A percentile compares a stretch with the other conserved stretches of the same genome.
Evolutionary conservation across 257 asterid species (phyloP).

Genomic region (Vinca minor): DNA sequence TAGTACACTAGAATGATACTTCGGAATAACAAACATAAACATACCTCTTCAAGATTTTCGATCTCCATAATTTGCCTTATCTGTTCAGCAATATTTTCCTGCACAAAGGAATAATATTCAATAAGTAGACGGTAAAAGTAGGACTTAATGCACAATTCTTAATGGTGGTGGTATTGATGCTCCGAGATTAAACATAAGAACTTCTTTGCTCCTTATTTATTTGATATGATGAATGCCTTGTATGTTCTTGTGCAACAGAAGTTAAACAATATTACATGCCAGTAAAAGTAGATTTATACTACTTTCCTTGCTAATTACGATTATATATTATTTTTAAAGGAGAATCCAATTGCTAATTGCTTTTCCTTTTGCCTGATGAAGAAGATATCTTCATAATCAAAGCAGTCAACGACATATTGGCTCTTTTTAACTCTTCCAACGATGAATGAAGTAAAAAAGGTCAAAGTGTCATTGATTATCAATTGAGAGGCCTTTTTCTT

Average conservation of each 20-base stretch:
- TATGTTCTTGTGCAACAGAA: background rate
- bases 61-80: slow-evolving; percentile 85
- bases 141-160: background rate
- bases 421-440: background rate
- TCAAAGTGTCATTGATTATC: background rate
- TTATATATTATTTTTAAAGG: no score
- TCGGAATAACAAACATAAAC: slow-evolving; percentile 11
- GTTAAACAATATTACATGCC: background rate
- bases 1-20: background rate
- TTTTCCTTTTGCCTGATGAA: background rate
- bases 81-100: slow-evolving; percentile 85
- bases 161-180: background rate
- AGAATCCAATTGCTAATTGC: background rate
- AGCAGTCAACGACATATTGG: background rate
- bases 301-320: background rate
- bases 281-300: background rate
- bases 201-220: background rate
- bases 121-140: background rate
- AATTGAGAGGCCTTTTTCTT: background rate
- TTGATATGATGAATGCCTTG: background rate
- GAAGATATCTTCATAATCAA: background rate
- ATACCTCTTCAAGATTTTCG: slow-evolving; percentile 93
- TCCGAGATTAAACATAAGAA: background rate
- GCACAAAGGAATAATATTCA: slow-evolving; percentile 20
- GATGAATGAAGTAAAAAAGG: background rate